Percentiles rank a stretch among this genome's conserved stretches.
These are phyloP conservation scores for Boletus subcaerulescens DNA, from an alignment of 768 basidiomycete species.

Conservation along the genomic window DNA sequence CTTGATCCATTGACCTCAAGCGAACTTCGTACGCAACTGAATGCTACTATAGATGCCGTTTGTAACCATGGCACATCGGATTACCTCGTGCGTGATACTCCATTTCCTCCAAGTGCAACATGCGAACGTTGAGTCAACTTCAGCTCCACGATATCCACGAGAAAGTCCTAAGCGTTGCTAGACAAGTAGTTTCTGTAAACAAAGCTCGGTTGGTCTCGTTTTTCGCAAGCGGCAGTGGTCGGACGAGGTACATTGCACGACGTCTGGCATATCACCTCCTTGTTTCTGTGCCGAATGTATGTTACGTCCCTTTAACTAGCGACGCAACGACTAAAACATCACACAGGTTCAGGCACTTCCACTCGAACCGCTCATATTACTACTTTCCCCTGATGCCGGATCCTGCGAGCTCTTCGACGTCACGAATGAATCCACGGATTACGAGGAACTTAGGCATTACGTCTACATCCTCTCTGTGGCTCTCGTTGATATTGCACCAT, in stretches of 20 bases:
- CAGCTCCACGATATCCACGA: slow-evolving; percentile 49
- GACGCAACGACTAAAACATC: not conserved
- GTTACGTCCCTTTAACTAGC: not conserved
- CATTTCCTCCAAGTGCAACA: not conserved
- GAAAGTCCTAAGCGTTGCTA: slow-evolving; percentile 42
- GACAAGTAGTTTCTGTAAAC: slow-evolving; percentile 43
- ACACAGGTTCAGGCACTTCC: slow-evolving; percentile 47
- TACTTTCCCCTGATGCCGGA: slow-evolving; percentile 47
- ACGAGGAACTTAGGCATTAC: slow-evolving; percentile 54
- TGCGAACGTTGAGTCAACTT: not conserved
- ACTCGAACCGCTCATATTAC: slow-evolving; percentile 45
- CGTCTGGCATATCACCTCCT: slow-evolving; percentile 48
- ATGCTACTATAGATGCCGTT: slow-evolving; percentile 44
- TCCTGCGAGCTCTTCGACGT: slow-evolving; percentile 50
- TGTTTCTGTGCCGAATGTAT: slow-evolving; percentile 12
- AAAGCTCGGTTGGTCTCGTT: slow-evolving; percentile 50
- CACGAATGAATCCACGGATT: slow-evolving; percentile 54
- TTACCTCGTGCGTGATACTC: slow-evolving; percentile 19
- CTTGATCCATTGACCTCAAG: slow-evolving; percentile 50
- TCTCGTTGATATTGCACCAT: slow-evolving; percentile 55
- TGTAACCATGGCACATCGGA: slow-evolving; percentile 40
- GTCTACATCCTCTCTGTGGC: slow-evolving; percentile 58
- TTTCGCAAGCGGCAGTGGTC: slow-evolving; percentile 49
- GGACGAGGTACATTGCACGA: slow-evolving; percentile 53
- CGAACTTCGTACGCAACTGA: slow-evolving; percentile 46